These are phyloP conservation scores for Spinellus fusiger DNA, from an alignment of 192 early-diverging fungal genomes.

Conservation along the genomic window DNA sequence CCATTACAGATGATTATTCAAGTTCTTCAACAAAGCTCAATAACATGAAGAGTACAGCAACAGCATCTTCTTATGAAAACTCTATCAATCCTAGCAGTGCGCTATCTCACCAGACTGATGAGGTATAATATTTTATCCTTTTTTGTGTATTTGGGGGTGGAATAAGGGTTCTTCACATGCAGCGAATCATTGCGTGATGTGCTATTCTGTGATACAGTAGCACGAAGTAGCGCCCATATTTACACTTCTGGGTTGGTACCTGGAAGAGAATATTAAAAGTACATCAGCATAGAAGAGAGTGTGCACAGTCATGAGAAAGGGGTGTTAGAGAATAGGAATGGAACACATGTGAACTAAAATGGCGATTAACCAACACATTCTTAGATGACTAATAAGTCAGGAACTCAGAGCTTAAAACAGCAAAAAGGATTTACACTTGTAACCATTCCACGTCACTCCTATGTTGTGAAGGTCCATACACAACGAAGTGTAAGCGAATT, in stretches of 20 bases:
- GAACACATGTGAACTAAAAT: neutral
- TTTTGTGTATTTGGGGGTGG: neutral
- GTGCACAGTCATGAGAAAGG: neutral
- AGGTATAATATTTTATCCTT: neutral
- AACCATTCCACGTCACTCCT: conserved; percentile 1
- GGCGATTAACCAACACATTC: neutral
- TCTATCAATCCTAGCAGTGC: too few relatives aligned
- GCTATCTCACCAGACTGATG: too few relatives aligned
- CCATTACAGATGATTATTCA: too few relatives aligned
- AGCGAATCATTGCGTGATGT: neutral
- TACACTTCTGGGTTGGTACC: neutral
- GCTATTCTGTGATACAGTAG: neutral
- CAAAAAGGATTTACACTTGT: conserved; percentile 5
- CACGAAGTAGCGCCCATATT: neutral
- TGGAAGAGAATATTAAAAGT: neutral
- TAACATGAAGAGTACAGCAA: too few relatives aligned
- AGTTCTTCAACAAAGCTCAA: too few relatives aligned
- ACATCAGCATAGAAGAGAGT: neutral
- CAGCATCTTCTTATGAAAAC: too few relatives aligned
- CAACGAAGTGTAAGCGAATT: neutral
- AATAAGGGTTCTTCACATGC: neutral
- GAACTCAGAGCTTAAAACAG: neutral
- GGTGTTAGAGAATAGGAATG: neutral
- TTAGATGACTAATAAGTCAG: neutral
- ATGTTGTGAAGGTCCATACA: conserved; percentile 9